A percentile compares a stretch with the other conserved stretches of the same genome.
These are phyloP conservation scores for Mucor circinelloides DNA, from an alignment of 371 early-diverging fungal genomes.

Conservation along the genomic window DNA sequence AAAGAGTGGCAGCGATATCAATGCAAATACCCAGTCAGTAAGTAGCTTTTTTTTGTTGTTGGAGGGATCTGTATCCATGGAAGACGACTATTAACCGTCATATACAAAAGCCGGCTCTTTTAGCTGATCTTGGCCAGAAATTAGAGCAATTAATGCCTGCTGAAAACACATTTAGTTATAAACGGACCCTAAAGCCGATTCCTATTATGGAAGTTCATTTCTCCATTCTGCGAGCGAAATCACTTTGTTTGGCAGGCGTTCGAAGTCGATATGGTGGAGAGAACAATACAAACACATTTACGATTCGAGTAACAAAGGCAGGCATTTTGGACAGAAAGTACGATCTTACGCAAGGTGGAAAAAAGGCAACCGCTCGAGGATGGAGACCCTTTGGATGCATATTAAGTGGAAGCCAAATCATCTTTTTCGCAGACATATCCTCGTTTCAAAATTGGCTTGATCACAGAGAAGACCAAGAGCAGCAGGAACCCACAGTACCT, in stretches of 20 bases:
- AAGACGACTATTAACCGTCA: neutral
- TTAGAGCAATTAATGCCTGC: conserved; percentile 46
- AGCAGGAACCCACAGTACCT: neutral
- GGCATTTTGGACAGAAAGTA: conserved; percentile 74
- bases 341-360: conserved; percentile 68
- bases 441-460: conserved; percentile 49
- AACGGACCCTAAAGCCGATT: conserved; percentile 31
- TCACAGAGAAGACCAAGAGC: conserved; percentile 6
- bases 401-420: conserved; percentile 75
- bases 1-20: conserved; percentile 16
- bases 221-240: conserved; percentile 42
- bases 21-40: conserved; percentile 15
- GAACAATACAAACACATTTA: conserved; percentile 39
- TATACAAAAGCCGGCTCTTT: conserved; percentile 11
- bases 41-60: neutral
- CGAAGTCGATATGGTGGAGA: conserved; percentile 30
- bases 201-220: conserved; percentile 36
- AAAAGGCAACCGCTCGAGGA: conserved; percentile 66
- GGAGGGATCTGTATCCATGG: neutral
- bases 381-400: conserved; percentile 81
- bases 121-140: conserved; percentile 36
- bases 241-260: conserved; percentile 48
- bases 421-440: conserved; percentile 66
- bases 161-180: conserved; percentile 41
- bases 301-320: conserved; percentile 70